Conservation (phyloP, 179 eudicot species). For the Gypsophila paniculata region DNA sequence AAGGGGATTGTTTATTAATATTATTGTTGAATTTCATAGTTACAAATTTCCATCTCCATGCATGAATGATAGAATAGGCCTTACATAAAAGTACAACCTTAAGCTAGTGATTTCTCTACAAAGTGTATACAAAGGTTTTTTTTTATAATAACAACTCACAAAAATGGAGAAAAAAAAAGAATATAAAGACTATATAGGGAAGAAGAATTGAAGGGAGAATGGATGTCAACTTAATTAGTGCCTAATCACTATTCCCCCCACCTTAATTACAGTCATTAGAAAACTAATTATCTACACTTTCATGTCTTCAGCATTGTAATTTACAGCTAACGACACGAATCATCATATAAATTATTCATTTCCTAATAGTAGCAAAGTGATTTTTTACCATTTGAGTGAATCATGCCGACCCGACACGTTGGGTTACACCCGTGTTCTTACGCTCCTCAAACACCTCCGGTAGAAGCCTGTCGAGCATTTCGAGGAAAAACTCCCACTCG, state of each 20-base stretch:
- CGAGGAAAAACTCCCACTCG: constrained; percentile 67
- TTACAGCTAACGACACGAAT: constrained; percentile 26
- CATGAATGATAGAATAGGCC: constrained; percentile 13
- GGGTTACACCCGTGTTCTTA: constrained; percentile 46
- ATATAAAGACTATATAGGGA: not conserved
- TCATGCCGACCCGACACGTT: constrained; percentile 66
- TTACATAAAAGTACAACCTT: constrained; percentile 14
- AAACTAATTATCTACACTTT: constrained; percentile 30
- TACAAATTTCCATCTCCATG: constrained; percentile 18
- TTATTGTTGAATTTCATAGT: not conserved
- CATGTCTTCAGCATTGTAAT: constrained; percentile 12
- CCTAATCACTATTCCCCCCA: constrained; percentile 40
- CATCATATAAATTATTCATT: not conserved
- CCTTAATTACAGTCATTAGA: constrained; percentile 9
- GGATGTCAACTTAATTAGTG: constrained; percentile 32
- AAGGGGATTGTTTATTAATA: too few relatives aligned
- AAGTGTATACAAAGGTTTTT: constrained; percentile 10
- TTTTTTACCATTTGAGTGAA: constrained; percentile 17
- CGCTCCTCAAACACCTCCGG: constrained; percentile 64
- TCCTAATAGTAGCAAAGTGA: not conserved
- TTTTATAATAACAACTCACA: constrained; percentile 14
- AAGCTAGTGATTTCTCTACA: constrained; percentile 23
- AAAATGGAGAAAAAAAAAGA: not conserved
- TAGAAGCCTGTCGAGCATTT: constrained; percentile 50
- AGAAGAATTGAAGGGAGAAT: constrained; percentile 33